Evolutionary conservation across 2,329 filamentous ascomycete species (phyloP), one percentile per base, ranked within the genome.

Genomic region (Lasiodiplodia citricola): DNA sequence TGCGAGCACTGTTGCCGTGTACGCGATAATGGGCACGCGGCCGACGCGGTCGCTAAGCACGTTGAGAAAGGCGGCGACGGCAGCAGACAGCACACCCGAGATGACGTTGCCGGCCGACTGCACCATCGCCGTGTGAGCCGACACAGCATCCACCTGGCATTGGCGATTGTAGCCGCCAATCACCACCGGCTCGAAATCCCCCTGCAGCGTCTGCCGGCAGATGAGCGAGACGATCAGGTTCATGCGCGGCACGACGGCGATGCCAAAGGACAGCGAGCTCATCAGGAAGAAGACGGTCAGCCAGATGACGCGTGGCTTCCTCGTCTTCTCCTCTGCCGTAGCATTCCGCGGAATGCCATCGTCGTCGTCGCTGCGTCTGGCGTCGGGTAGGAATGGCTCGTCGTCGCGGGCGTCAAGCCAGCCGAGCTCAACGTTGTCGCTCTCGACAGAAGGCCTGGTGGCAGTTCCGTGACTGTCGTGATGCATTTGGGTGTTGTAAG

Each of bases 161-260:
- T 71, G 70, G 1, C 69, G 70, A 31, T 71, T 71, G 65, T 60
- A 70, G 28, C 68, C 69, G 44, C 70, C 70, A 28, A 70, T 31
- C 28, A 71, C 65, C n/a, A 71, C 67, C 11, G 55, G 23, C 1
- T 21, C 23, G 25, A 35, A 7, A 8, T 35, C 31, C 31, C 31
- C 31, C 7, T 35, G 37, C 4, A 68, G 57, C 10, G 57, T 52
- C 18, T 63, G n/a, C 21, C 69, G 62, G 66, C 54, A 64, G 52
- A 70, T 23, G 14, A 44, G 60, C 50, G 52, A 55, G 28, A 68
- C 65, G 62, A 70, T 38, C 4, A 71, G 66, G 58, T 71, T 71
- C 25, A 71, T 66, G 41, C 70, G 70, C 14, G 68, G 70, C 13
- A 71, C 70, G 50, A 66, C 51, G 47, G 65, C 54, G 50, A 71